These are phyloP conservation scores for Neonectria faginata DNA, from an alignment of 2,329 filamentous ascomycete genomes.

Conservation along the genomic window DNA sequence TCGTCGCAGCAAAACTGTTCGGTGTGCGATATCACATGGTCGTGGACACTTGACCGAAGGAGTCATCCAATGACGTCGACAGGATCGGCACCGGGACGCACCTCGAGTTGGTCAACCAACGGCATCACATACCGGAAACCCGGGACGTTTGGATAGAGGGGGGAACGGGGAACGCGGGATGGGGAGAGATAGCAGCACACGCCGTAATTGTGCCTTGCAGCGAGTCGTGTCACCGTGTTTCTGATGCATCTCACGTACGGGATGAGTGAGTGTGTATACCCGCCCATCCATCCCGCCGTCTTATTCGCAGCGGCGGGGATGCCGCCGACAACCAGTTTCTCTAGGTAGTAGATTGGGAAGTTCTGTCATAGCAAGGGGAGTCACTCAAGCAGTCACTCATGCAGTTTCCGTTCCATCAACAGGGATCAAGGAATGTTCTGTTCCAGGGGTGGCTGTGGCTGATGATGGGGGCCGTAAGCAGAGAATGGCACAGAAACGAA, in stretches of 20 bases:
- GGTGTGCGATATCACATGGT: constrained; percentile 11
- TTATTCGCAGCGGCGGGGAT: not conserved
- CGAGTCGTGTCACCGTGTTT: not conserved
- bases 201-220: not conserved
- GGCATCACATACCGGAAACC: not conserved
- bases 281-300: not conserved
- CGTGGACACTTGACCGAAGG: constrained; percentile 17
- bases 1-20: not conserved
- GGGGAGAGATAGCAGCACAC: not conserved
- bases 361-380: too few species aligned
- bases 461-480: constrained; percentile 23
- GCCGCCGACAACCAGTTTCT: not conserved
- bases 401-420: not conserved
- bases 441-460: constrained; percentile 37
- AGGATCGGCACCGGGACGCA: constrained; percentile 1
- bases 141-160: not conserved
- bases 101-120: not conserved
- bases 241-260: not conserved
- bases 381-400: too few species aligned
- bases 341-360: too few species aligned
- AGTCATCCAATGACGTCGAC: constrained; percentile 24
- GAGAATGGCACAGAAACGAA: not conserved
- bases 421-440: not conserved
- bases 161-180: not conserved
- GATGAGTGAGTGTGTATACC: not conserved